Percentiles rank a stretch among this genome's conserved stretches.
Evolutionary conservation across 1,139 yeast species (phyloP).

Genomic region (Suhomyces bribrorum): DNA sequence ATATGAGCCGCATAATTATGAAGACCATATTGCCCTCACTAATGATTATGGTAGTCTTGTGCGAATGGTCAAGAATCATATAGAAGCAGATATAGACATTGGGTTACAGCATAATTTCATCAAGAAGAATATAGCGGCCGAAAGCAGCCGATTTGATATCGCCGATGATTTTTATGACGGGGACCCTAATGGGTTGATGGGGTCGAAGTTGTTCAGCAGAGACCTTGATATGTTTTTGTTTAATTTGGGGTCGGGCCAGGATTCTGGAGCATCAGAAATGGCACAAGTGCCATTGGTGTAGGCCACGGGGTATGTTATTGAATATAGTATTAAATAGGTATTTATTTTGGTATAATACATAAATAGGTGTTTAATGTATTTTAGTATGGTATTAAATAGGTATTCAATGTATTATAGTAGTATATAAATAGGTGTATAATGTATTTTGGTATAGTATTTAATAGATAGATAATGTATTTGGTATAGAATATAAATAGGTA

Average conservation of each 20-base stretch:
- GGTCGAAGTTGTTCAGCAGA: constrained; percentile 17
- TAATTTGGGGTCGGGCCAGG: constrained; percentile 5
- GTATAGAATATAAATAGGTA: no score
- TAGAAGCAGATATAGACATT: constrained; percentile 23
- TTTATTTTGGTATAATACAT: no score
- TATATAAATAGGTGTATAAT: no score
- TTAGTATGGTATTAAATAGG: no score
- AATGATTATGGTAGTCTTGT: constrained; percentile 24
- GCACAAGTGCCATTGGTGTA: constrained; percentile 7
- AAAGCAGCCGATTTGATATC: constrained; percentile 22
- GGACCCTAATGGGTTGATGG: constrained; percentile 6
- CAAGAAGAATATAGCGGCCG: constrained; percentile 27
- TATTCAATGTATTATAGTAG: no score
- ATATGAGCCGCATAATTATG: constrained; percentile 14
- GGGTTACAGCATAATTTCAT: constrained; percentile 24
- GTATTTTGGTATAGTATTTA: no score
- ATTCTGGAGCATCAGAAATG: background rate
- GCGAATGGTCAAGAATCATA: constrained; percentile 17
- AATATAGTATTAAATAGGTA: no score
- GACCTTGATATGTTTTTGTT: constrained; percentile 30
- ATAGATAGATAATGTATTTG: no score
- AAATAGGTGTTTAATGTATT: no score
- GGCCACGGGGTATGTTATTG: no score
- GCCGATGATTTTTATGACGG: constrained; percentile 14
- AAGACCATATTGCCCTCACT: constrained; percentile 18